Conservation (phyloP, 805 yeast species). For the Candida piceae region DNA sequence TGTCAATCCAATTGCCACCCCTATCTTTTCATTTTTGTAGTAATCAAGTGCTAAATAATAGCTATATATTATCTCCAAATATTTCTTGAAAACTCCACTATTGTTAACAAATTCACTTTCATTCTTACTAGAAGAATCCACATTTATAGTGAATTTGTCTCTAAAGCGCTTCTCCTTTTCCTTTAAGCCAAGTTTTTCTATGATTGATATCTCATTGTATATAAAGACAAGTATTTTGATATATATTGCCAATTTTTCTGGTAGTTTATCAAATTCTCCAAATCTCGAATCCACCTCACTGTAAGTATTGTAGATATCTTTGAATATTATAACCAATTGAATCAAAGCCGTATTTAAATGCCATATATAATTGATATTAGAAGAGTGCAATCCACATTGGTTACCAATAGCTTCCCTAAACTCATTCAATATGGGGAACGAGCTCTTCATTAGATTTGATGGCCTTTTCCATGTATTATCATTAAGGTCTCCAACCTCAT, state of each 20-base stretch:
- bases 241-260: constrained; percentile 16
- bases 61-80: constrained; percentile 19
- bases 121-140: not conserved
- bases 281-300: constrained; percentile 16
- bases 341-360: constrained; percentile 16
- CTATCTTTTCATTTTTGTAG: constrained; percentile 21
- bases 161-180: not conserved
- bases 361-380: constrained; percentile 8
- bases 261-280: constrained; percentile 24
- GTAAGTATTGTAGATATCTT: constrained; percentile 15
- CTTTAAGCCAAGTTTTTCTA: constrained; percentile 5
- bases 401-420: constrained; percentile 7
- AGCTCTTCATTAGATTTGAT: constrained; percentile 17
- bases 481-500: constrained; percentile 2
- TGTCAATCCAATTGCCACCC: constrained; percentile 23
- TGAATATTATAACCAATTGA: constrained; percentile 22
- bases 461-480: constrained; percentile 22
- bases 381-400: constrained; percentile 2
- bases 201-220: constrained; percentile 15
- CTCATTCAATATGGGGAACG: constrained; percentile 16
- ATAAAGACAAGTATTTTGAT: constrained; percentile 20
- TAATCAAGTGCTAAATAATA: constrained; percentile 23
- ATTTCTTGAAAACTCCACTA: constrained; percentile 3
- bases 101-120: not conserved
- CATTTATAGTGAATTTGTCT: not conserved